Evolutionary conservation across 192 early-diverging fungal genomes (phyloP).

Genomic region (Coemansia umbellata): DNA sequence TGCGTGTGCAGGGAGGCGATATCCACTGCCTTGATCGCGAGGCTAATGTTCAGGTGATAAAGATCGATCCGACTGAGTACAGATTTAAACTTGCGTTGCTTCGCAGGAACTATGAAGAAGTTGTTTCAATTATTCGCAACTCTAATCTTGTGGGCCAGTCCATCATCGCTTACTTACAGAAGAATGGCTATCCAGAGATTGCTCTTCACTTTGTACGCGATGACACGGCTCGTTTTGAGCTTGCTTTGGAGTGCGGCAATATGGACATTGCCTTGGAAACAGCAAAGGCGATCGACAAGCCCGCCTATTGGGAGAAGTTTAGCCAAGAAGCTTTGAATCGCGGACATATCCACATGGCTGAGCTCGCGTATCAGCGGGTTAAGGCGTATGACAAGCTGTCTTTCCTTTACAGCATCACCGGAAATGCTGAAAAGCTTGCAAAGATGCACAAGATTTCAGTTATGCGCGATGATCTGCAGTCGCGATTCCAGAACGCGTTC

Average conservation of each 20-base stretch:
- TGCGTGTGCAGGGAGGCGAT: slow-evolving; percentile 79
- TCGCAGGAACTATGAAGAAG: slow-evolving; percentile 91
- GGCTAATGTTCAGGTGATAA: slow-evolving; percentile 78
- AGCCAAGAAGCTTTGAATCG: slow-evolving; percentile 84
- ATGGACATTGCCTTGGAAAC: slow-evolving; percentile 93
- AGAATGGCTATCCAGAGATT: slow-evolving; percentile 99
- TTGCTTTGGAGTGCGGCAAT: slow-evolving; percentile 96
- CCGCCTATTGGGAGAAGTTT: slow-evolving; percentile 88
- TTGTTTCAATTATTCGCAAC: slow-evolving; percentile 91
- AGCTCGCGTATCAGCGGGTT: slow-evolving; percentile 85
- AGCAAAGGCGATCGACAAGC: slow-evolving; percentile 83
- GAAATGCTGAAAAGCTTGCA: slow-evolving; percentile 84
- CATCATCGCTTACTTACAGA: slow-evolving; percentile 98
- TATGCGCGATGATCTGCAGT: slow-evolving; percentile 77
- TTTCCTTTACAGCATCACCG: slow-evolving; percentile 92
- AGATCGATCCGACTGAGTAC: slow-evolving; percentile 98
- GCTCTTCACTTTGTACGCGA: slow-evolving; percentile 99
- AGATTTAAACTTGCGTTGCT: slow-evolving; percentile 94
- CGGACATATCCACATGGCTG: slow-evolving; percentile 81
- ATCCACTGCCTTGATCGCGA: slow-evolving; percentile 88
- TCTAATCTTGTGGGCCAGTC: slow-evolving; percentile 96
- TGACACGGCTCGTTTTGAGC: slow-evolving; percentile 90
- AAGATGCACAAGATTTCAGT: slow-evolving; percentile 96
- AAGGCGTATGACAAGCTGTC: slow-evolving; percentile 92
- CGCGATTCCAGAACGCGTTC: slow-evolving; percentile 89